These are phyloP conservation scores for Globisporangium perplexum DNA, from an alignment of 352 stramenopile genomes.

Conservation along the genomic window DNA sequence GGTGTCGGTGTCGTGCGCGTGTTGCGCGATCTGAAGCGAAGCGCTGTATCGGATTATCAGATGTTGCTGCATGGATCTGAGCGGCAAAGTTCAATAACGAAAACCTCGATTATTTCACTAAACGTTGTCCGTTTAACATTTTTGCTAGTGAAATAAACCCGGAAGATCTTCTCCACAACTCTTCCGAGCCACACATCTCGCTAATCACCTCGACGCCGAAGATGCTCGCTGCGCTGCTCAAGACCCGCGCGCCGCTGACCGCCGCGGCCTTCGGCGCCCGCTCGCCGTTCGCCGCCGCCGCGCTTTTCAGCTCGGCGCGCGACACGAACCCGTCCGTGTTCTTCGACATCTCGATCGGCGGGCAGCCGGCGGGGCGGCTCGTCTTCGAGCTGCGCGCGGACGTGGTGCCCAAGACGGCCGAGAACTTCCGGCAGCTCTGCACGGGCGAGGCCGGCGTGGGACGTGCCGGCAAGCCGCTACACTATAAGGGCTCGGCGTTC, in stretches of 20 bases:
- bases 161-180: no score
- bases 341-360: slow-evolving; percentile 97
- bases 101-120: no score
- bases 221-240: slow-evolving; percentile 24
- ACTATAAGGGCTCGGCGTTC: slow-evolving; percentile 89
- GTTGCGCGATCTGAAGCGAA: no score
- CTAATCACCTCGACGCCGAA: background rate
- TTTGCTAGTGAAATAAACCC: no score
- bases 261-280: slow-evolving; percentile 7
- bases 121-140: no score
- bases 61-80: no score
- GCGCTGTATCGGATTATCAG: no score
- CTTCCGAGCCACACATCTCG: background rate
- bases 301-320: slow-evolving; percentile 56
- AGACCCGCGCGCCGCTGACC: slow-evolving; percentile 17
- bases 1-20: no score
- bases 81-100: no score
- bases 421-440: slow-evolving; percentile 98
- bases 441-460: slow-evolving; percentile 95
- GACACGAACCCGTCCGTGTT: slow-evolving; percentile 90
- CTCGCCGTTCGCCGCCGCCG: slow-evolving; percentile 13
- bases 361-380: slow-evolving; percentile 75
- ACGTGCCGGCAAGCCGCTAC: slow-evolving; percentile 65
- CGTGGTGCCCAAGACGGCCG: slow-evolving; percentile 96
- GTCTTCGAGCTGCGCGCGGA: slow-evolving; percentile 92